phyloP scores from a whole-genome alignment of 169 alveolate species.

The Perkinsus olseni region DNA sequence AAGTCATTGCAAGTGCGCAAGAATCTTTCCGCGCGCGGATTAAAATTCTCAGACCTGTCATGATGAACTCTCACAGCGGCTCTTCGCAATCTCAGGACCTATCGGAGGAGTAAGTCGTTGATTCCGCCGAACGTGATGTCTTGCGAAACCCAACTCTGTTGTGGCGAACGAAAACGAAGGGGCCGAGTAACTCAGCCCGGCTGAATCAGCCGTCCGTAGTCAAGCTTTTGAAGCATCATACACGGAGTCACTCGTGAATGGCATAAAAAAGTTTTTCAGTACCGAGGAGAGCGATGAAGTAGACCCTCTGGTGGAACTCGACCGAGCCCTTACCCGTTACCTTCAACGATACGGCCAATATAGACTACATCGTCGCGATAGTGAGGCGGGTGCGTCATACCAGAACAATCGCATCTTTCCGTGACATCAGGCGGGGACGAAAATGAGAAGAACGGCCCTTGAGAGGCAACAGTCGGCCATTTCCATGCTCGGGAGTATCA shows the following conservation, averaged over 20 bases:
- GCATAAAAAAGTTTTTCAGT: background rate
- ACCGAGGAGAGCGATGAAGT: background rate
- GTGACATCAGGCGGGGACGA: background rate
- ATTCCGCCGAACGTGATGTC: no score
- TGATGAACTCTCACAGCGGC: no score
- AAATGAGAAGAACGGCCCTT: background rate
- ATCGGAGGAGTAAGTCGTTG: background rate
- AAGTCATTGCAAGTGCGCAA: background rate
- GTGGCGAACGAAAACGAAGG: no score
- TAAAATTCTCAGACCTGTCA: no score
- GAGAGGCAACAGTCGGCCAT: background rate
- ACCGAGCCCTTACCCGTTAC: background rate
- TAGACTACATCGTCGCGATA: background rate
- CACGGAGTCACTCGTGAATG: no score
- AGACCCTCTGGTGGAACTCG: background rate
- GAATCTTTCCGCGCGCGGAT: background rate
- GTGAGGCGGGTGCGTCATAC: background rate
- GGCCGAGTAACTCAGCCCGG: no score
- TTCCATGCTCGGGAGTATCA: background rate
- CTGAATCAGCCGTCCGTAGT: no score
- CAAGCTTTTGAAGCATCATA: no score
- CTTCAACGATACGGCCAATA: background rate
- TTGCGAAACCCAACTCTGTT: no score
- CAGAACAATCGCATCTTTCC: background rate
- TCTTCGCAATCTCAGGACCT: background rate